A percentile compares a stretch with the other conserved stretches of the same genome.
Conservation (phyloP, 2,329 filamentous ascomycete genomes). For the Penicillium oxalicum region DNA sequence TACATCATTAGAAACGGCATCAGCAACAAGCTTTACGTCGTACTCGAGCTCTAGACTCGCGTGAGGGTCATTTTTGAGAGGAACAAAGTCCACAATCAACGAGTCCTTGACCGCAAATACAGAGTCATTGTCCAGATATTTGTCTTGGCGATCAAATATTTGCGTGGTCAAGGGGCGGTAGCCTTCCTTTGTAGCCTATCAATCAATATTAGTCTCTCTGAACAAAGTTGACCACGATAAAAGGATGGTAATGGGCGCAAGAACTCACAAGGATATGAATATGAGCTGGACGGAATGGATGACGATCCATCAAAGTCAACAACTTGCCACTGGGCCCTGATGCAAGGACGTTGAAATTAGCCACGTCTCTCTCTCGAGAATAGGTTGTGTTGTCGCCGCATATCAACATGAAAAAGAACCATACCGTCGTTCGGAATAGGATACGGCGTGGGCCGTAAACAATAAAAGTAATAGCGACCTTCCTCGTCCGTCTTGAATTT, state of each 20-base stretch:
- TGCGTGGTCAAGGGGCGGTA: slow-evolving; percentile 70
- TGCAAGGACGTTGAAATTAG: background rate
- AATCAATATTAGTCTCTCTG: background rate
- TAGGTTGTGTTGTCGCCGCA: background rate
- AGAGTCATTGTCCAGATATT: slow-evolving; percentile 55
- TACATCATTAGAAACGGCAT: slow-evolving; percentile 1
- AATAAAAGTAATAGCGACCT: slow-evolving; percentile 59
- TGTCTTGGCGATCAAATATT: slow-evolving; percentile 64
- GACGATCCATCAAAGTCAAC: slow-evolving; percentile 53
- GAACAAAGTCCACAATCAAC: slow-evolving; percentile 52
- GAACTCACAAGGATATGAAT: slow-evolving; percentile 55
- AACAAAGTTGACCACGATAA: background rate
- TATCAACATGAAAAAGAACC: background rate
- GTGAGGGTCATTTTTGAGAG: slow-evolving; percentile 46
- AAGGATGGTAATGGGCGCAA: background rate
- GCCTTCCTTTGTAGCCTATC: slow-evolving; percentile 49
- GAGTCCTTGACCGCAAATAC: slow-evolving; percentile 58
- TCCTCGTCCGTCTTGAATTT: slow-evolving; percentile 62
- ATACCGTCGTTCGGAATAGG: slow-evolving; percentile 50
- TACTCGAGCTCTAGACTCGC: slow-evolving; percentile 51
- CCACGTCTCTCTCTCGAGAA: background rate
- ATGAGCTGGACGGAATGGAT: slow-evolving; percentile 58
- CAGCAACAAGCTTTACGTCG: slow-evolving; percentile 42
- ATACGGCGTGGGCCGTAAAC: slow-evolving; percentile 55
- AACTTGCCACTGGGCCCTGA: slow-evolving; percentile 53